Base-by-base conservation (phyloP, 1,284 basidiomycete genomes). In the Ceratobasidium sp. region DNA sequence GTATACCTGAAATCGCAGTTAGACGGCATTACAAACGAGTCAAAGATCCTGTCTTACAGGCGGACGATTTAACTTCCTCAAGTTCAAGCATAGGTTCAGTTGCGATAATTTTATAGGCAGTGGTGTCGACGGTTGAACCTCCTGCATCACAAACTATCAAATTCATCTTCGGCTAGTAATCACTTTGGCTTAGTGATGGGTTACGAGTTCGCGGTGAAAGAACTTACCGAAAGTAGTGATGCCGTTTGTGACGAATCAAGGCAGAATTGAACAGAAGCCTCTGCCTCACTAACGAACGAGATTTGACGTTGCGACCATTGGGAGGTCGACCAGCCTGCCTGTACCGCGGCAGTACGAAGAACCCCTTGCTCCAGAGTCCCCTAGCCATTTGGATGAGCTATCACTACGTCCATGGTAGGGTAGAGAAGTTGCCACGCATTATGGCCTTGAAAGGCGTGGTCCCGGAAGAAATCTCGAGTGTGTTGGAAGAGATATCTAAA, bases 201-300 rank as follows among this genome's bases (percentile, higher is more conserved):
- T 33, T 33, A 33, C 33, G 33, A 33, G 33, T 33, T 33, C 33
- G 33, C 4, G 33, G 33, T 33, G 33, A 33, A 33, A 33, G 33
- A 33, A 33, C 33, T 33, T 33, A 33, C 33, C 33, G 4, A 33
- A 33, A 33, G 1, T 33, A 33, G 4, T 33, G 33, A 33, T 33
- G 33, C 33, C 33, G 33, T 33, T 33, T 33, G 33, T 33, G 33
- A 28, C 33, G 23, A 65, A 12, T 10, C 57, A 44, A 44, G 67
- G 20, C 67, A 76, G 42, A 78, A 80, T 48, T 80, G 80, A 4
- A 80, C 77, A 3, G 77, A 77, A 4, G 80, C 80, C 28, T 80
- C 80, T 1, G 62, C 80, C 48, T 80, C 80, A 15, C 66, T 71
- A 6, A 80, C 71, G 46, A 80, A 80, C 3, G 44, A 44, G 10